Percentiles rank a stretch among this genome's conserved stretches.
phyloP scores from a whole-genome alignment of 1,284 basidiomycete species.

The Pisolithus thermaeus region DNA sequence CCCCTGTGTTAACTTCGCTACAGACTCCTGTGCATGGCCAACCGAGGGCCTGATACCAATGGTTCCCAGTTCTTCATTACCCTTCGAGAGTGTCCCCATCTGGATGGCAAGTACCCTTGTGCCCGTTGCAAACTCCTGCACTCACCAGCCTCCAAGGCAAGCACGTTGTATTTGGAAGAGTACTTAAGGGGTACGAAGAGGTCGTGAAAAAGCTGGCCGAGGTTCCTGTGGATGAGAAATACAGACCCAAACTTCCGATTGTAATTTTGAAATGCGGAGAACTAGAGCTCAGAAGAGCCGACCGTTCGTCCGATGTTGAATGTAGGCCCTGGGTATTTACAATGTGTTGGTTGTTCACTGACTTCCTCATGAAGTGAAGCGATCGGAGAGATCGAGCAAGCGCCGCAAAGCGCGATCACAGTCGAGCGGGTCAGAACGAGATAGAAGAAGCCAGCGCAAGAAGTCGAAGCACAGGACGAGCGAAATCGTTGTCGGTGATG shows the following conservation, averaged over 20 bases:
- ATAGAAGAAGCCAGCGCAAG: slow-evolving; percentile 23
- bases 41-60: slow-evolving; percentile 76
- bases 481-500: slow-evolving; percentile 14
- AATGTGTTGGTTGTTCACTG: background rate
- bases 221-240: slow-evolving; percentile 61
- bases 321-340: slow-evolving; percentile 12
- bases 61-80: slow-evolving; percentile 84
- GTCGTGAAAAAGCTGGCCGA: slow-evolving; percentile 50
- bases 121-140: background rate
- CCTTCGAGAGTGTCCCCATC: slow-evolving; percentile 63
- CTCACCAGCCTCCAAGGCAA: slow-evolving; percentile 42
- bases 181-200: slow-evolving; percentile 58
- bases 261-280: slow-evolving; percentile 81
- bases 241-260: slow-evolving; percentile 66
- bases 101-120: slow-evolving; percentile 43
- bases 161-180: slow-evolving; percentile 73
- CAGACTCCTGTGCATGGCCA: slow-evolving; percentile 79
- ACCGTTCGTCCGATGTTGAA: slow-evolving; percentile 8
- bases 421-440: slow-evolving; percentile 24
- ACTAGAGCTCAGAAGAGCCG: slow-evolving; percentile 59
- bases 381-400: slow-evolving; percentile 24
- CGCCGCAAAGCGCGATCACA: slow-evolving; percentile 24
- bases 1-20: background rate
- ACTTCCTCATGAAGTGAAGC: slow-evolving; percentile 2
- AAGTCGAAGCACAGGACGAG: slow-evolving; percentile 23